Evolutionary conservation across 2,329 filamentous ascomycete species (phyloP).

Genomic region (Cucurbitaria berberidis): DNA sequence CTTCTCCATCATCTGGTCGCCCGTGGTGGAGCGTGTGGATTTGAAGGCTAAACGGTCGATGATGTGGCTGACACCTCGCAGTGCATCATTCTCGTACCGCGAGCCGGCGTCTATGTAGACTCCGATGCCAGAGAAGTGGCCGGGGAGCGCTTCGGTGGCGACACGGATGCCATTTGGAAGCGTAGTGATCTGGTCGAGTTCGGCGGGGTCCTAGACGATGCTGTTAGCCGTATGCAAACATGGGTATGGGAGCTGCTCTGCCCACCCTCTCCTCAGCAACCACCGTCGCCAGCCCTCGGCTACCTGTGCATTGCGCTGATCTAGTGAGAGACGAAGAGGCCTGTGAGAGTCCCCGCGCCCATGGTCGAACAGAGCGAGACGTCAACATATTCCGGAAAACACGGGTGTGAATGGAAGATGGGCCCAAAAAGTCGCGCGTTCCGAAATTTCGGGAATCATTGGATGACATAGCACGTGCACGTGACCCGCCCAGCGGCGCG

Average conservation of each 20-base stretch:
- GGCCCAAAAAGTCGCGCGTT: conserved; percentile 3
- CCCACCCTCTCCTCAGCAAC: conserved; percentile 48
- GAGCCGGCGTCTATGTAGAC: conserved; percentile 97
- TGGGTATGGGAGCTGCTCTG: conserved; percentile 6
- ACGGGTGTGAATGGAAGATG: conserved; percentile 6
- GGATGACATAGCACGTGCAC: conserved; percentile 13
- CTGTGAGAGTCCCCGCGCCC: conserved; percentile 35
- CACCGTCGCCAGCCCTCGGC: conserved; percentile 38
- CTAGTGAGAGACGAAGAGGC: conserved; percentile 25
- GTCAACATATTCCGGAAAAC: conserved; percentile 37
- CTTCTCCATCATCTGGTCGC: conserved; percentile 85
- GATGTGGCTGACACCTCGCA: conserved; percentile 93
- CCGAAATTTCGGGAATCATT: conserved; percentile 18
- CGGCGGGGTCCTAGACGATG: conserved; percentile 72
- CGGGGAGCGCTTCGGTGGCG: conserved; percentile 91
- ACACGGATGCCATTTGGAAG: conserved; percentile 92
- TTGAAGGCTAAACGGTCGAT: conserved; percentile 97
- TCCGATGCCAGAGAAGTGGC: conserved; percentile 92
- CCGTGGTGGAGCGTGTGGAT: conserved; percentile 71
- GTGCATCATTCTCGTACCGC: conserved; percentile 83
- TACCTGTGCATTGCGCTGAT: conserved; percentile 25
- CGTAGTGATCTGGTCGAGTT: conserved; percentile 86
- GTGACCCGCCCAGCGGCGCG: not conserved
- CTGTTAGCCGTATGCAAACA: conserved; percentile 10
- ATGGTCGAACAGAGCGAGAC: conserved; percentile 35